Evolutionary conservation across 345 rosid genomes (phyloP).

Genomic region (Populus alba): DNA sequence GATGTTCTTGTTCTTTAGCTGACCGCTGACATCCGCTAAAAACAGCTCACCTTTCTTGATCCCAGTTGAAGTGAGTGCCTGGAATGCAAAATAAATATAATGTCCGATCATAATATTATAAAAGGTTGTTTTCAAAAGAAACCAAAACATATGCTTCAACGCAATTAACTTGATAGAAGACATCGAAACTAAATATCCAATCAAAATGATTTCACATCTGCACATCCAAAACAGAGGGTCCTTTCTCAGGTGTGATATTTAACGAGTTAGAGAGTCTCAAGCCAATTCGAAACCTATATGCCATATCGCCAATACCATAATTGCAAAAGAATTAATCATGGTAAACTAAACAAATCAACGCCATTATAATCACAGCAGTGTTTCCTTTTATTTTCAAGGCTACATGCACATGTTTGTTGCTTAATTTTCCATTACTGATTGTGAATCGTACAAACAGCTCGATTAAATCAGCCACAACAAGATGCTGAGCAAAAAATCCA

Average conservation of each 20-base stretch:
- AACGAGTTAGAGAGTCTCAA: too few species aligned
- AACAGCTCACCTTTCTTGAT: slow-evolving; percentile 29
- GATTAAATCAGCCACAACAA: background rate
- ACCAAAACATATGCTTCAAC: background rate
- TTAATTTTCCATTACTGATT: background rate
- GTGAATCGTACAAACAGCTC: background rate
- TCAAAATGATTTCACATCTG: too few species aligned
- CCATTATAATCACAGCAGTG: too few species aligned
- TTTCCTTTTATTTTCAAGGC: background rate
- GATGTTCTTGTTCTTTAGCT: slow-evolving; percentile 36
- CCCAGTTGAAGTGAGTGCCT: slow-evolving; percentile 36
- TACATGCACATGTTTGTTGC: background rate
- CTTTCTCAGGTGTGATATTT: background rate
- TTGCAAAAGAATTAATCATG: too few species aligned
- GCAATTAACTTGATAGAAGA: background rate
- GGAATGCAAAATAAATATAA: background rate
- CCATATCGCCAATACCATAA: too few species aligned
- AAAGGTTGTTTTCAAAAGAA: background rate
- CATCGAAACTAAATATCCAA: background rate
- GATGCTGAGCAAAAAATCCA: too few species aligned
- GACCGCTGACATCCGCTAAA: slow-evolving; percentile 32
- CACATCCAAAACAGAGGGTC: slow-evolving; percentile 2
- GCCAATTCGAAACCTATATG: too few species aligned
- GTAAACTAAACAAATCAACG: too few species aligned
- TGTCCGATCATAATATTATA: background rate